Percentiles rank a stretch among this genome's conserved stretches.
These are phyloP conservation scores for Picea mariana DNA, from an alignment of 83 land plant genomes.

Conservation along the genomic window DNA sequence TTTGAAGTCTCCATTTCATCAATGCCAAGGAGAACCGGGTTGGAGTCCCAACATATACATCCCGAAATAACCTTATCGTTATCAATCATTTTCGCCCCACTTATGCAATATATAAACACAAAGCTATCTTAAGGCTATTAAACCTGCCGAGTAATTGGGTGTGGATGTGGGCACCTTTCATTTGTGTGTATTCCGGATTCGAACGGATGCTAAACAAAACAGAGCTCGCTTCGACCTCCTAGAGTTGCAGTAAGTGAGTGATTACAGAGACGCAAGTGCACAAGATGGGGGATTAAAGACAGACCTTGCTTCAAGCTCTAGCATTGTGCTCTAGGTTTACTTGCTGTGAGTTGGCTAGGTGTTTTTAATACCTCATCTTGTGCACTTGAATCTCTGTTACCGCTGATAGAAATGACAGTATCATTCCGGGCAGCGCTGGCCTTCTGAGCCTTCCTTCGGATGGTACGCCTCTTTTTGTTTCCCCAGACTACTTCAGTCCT, in stretches of 20 bases:
- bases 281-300: neutral
- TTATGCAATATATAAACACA: neutral
- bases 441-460: neutral
- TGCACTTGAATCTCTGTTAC: neutral
- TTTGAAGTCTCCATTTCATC: no score
- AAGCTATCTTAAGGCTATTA: neutral
- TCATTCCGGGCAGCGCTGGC: neutral
- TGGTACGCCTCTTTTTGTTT: slow-evolving; percentile 2
- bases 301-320: slow-evolving; percentile 18
- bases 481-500: neutral
- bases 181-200: neutral
- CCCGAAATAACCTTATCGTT: no score
- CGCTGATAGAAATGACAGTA: neutral
- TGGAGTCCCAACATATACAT: no score
- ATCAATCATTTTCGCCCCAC: no score
- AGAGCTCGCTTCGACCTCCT: no score
- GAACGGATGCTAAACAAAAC: no score
- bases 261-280: no score
- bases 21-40: no score
- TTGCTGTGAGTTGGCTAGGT: neutral
- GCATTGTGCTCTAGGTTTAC: neutral
- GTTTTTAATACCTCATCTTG: neutral
- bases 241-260: slow-evolving; percentile 11
- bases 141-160: neutral
- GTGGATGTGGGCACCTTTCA: neutral